phyloP scores from a whole-genome alignment of 139 green algal genomes.

The Volvox africanus region DNA sequence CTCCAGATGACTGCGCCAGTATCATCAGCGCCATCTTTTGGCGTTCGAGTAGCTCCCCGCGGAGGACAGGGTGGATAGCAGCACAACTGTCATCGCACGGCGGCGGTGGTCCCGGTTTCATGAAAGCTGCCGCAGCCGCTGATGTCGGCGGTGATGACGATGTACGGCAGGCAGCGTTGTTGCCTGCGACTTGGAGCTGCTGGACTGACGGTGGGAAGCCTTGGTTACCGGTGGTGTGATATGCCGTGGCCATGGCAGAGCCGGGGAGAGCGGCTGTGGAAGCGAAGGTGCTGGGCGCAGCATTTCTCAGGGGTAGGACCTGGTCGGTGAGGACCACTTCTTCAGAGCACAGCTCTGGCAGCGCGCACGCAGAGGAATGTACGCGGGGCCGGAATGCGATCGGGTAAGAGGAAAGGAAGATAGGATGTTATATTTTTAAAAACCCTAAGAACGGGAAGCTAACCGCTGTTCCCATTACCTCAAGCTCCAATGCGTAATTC shows the following conservation, averaged over 20 bases:
- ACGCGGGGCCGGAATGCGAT: too few relatives aligned
- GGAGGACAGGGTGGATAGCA: background rate
- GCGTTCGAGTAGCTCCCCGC: background rate
- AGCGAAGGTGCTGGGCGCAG: background rate
- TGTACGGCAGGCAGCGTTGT: background rate
- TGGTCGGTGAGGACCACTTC: background rate
- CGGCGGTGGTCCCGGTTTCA: background rate
- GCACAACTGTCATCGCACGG: background rate
- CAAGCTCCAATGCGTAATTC: too few relatives aligned
- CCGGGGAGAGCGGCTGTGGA: background rate
- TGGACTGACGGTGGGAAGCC: background rate
- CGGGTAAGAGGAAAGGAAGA: too few relatives aligned
- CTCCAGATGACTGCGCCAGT: too few relatives aligned
- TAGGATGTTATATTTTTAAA: too few relatives aligned
- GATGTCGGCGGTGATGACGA: background rate
- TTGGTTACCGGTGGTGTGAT: background rate
- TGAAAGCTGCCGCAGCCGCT: background rate
- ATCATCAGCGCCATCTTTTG: background rate
- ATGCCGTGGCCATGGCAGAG: background rate
- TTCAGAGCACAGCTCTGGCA: background rate
- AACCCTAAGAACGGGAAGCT: too few relatives aligned
- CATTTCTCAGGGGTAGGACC: background rate
- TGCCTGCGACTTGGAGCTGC: background rate
- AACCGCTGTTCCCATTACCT: too few relatives aligned
- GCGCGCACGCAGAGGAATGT: too few relatives aligned